phyloP scores from a whole-genome alignment of 2,329 filamentous ascomycete species.

The Trichoderma breve region DNA sequence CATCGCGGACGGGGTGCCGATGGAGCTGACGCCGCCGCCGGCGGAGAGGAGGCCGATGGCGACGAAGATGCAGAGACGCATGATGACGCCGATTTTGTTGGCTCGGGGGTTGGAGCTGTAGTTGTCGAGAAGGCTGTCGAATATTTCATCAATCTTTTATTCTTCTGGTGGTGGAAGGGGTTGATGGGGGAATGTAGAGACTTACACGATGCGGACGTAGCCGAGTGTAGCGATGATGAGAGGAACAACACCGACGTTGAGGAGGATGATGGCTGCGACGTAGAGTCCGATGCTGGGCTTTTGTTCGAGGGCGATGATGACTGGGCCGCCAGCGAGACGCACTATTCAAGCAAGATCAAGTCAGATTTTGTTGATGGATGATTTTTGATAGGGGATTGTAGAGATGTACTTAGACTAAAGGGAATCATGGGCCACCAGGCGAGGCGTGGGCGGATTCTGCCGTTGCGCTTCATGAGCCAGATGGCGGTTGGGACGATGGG shows the following conservation, averaged over 20 bases:
- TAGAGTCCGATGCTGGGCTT: conserved; percentile 27
- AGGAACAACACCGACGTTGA: conserved; percentile 32
- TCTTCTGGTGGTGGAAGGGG: not conserved
- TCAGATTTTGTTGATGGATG: not conserved
- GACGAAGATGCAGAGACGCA: conserved; percentile 23
- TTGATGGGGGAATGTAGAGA: not conserved
- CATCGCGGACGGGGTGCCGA: not conserved
- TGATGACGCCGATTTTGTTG: conserved; percentile 19
- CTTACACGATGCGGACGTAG: conserved; percentile 30
- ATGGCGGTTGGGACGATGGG: conserved; percentile 28
- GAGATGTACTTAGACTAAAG: conserved; percentile 26
- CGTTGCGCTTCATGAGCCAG: conserved; percentile 28
- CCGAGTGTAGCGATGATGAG: conserved; percentile 29
- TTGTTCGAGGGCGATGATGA: conserved; percentile 27
- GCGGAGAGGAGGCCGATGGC: conserved; percentile 24
- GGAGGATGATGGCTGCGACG: conserved; percentile 29
- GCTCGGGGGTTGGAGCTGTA: conserved; percentile 25
- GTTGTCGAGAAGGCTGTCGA: conserved; percentile 25
- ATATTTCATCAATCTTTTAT: not conserved
- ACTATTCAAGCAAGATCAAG: conserved; percentile 21
- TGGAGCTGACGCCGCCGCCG: conserved; percentile 25
- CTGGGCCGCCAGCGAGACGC: conserved; percentile 30
- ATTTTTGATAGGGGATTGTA: not conserved
- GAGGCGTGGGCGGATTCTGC: conserved; percentile 28
- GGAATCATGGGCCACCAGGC: conserved; percentile 31